Evolutionary conservation across 495 filamentous ascomycete genomes (phyloP).

Genomic region (Glutinoglossum americanum): DNA sequence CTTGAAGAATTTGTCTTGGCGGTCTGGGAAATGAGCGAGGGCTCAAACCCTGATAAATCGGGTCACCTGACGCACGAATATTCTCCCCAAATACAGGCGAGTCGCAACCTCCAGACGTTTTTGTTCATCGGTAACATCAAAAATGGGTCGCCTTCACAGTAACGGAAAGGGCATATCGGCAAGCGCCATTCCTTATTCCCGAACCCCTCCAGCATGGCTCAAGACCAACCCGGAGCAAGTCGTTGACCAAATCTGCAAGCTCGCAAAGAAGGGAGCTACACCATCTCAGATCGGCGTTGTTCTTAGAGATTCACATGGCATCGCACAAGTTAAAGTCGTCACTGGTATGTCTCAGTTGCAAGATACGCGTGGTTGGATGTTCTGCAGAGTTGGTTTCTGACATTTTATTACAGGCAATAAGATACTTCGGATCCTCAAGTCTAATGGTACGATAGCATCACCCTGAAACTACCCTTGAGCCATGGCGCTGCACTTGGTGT

Average conservation of each 20-base stretch:
- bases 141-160: constrained; percentile 96
- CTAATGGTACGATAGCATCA: constrained; percentile 47
- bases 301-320: constrained; percentile 88
- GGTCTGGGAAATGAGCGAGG: background rate
- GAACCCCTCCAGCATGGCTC: constrained; percentile 75
- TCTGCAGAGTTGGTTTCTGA: background rate
- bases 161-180: constrained; percentile 97
- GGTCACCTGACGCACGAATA: background rate
- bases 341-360: constrained; percentile 45
- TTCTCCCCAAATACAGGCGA: background rate
- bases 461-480: constrained; percentile 8
- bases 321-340: constrained; percentile 90
- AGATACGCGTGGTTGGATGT: background rate
- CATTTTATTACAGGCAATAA: constrained; percentile 56
- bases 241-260: constrained; percentile 96
- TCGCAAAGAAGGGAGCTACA: constrained; percentile 90
- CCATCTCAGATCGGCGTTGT: constrained; percentile 98
- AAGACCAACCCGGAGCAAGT: constrained; percentile 81
- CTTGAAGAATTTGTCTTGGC: background rate
- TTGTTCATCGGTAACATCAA: constrained; percentile 20
- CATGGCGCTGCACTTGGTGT: background rate
- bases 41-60: background rate
- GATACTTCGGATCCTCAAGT: constrained; percentile 96
- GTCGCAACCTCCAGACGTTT: background rate
- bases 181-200: constrained; percentile 90